Base-by-base conservation (phyloP, 1,139 yeast genomes). In the Blastobotrys arbuscula region DNA sequence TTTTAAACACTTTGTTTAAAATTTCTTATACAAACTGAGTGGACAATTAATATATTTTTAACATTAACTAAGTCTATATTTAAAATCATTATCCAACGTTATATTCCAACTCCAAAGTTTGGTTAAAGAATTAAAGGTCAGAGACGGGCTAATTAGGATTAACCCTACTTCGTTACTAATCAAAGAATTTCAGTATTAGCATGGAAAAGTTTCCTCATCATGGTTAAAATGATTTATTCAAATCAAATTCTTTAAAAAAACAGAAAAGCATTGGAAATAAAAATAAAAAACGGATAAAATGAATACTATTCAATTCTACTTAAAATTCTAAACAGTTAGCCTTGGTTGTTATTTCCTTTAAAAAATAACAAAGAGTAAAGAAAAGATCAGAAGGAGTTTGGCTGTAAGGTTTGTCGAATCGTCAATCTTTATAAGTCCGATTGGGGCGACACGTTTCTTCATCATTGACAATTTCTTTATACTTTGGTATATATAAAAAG, bases 391-490 rank as follows among this genome's bases (percentile, higher is more conserved):
- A 47, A 24, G 50, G 47, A 48, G 76, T 73, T 70, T 69, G 73
- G 79, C 75, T 68, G 52, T 44, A 48, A 39, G 42, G 65, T 68
- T 61, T 61, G 74, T 74, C 80, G 79, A 73, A 66, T 77, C 81
- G 74, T 77, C 81, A 77, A 61, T 45, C 39, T 20, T 31, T 31
- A 57, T 45, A 44, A 59, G 60, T 76, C 78, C 76, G 81, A 69
- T 75, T 77, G 81, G 81, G 81, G 81, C 81, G 81, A 76, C 81
- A 75, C 58, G 68, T 63, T 74, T 76, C 79, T 75, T 76, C 80
- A 75, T 62, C 49, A 45, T 21, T 18, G 18, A 19, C 36, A 19
- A n/a, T n/a, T n/a, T n/a, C n/a, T n/a, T n/a, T n/a, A n/a, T n/a
- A n/a, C n/a, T n/a, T n/a, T n/a, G n/a, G n/a, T n/a, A n/a, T n/a